Evolutionary conservation across 495 filamentous ascomycete genomes (phyloP), one percentile per base, ranked within the genome.

Genomic region (Aspergillus mulundensis): DNA sequence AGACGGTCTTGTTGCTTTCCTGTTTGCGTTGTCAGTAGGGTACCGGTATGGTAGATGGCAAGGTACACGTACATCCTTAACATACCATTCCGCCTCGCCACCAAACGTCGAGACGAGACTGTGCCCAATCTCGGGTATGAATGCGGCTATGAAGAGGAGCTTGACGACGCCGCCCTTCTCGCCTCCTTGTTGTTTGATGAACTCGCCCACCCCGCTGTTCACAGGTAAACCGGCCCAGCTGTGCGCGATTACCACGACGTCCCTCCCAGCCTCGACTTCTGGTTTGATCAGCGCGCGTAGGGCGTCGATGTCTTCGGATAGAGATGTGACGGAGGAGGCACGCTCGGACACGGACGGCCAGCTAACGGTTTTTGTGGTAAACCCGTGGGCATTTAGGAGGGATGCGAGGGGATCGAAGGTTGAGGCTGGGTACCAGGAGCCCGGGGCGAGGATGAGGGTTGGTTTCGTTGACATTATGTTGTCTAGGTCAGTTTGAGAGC

Each of bases 151-250:
- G 55, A 76, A 79, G 15, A 78, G 53, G 18, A 81, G 52, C 18
- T 67, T 70, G 3, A 73, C 51, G 6, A 83, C 72, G 1, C 79
- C 80, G 6, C 77, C 76, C 7, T 56, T 30, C 7, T 15, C 32
- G 11, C 74, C 61, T 12, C 70, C 72, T 42, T 59, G 53, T 1
- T 28, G 34, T 53, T 74, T 76, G 50, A 69, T 74, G n/a, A 77
- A 60, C 0, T 71, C 77, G 30, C 74, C 71, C 36, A 82, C 60
- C 3, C 78, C 77, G 49, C 74, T 78, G 60, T 65, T 72, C 7
- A 75, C 77, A 0, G 80, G 76, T 11, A 78, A 53, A 5, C 80
- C 81, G 25, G 79, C 70, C 68, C 80, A 83, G 36, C 76, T 78
- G 60, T 77, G 73, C 28, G 65, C 60, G 23, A 77, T 48, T 21